Conservation (phyloP, 2,329 filamentous ascomycete species). For the Calonectria crousiana region DNA sequence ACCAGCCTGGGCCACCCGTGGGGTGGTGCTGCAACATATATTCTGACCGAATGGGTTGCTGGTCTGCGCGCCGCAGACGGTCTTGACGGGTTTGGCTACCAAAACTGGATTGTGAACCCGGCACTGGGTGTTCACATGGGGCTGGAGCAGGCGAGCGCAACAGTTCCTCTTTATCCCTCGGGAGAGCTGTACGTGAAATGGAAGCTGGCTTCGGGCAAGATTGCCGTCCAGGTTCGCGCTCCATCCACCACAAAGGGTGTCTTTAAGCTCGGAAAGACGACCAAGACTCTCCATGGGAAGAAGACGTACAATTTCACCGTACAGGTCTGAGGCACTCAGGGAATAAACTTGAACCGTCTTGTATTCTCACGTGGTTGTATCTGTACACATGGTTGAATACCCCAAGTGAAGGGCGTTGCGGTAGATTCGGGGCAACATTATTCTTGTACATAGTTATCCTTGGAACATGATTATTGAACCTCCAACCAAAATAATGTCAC, state of each 20-base stretch:
- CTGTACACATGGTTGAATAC: too few species aligned
- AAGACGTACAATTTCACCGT: conserved; percentile 5
- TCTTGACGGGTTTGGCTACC: conserved; percentile 8
- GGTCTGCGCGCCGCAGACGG: conserved; percentile 5
- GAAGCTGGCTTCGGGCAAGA: not conserved
- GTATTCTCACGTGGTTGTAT: not conserved
- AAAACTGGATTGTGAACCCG: conserved; percentile 14
- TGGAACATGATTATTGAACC: not conserved
- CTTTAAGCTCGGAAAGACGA: not conserved
- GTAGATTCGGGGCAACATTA: not conserved
- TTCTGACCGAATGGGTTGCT: conserved; percentile 17
- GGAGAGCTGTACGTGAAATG: not conserved
- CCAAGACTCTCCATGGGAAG: not conserved
- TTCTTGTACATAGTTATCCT: not conserved
- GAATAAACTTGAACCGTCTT: not conserved
- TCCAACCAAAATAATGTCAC: not conserved
- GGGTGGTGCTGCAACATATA: conserved; percentile 15
- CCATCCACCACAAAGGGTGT: not conserved
- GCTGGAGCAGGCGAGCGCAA: not conserved
- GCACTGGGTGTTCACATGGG: conserved; percentile 9
- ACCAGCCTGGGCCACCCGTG: conserved; percentile 19
- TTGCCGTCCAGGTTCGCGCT: not conserved
- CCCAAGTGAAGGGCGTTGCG: too few species aligned
- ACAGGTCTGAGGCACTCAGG: not conserved
- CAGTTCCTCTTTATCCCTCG: not conserved